Evolutionary conservation across 2,329 filamentous ascomycete genomes (phyloP), one percentile per base, ranked within the genome.

Genomic region (Ustilaginoidea virens): DNA sequence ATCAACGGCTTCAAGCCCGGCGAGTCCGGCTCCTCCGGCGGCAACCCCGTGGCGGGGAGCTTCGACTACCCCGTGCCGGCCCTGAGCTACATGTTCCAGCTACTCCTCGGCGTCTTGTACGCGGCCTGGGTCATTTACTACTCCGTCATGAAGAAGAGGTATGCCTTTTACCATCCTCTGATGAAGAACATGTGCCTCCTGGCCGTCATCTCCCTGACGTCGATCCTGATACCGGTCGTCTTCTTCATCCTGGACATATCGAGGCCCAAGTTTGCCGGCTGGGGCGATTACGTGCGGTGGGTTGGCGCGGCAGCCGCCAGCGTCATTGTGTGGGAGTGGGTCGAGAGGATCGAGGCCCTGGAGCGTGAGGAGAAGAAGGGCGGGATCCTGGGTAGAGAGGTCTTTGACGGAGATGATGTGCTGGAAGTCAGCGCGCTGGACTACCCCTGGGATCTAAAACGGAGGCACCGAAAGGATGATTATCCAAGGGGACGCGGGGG

Each of bases 301-400:
- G 86, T 93, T n/a, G 86, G 86, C 27, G 85, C 85, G 1, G 85
- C 86, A 0, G 85, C 85, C 2, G 86, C 86, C 17, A 92, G 83
- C 53, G 86, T 93, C n/a, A 81, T 93, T 14, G 86, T 94, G 2
- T 94, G 86, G 86, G 86, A 94, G 52, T 94, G 86, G 86, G 86
- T 94, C 3, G 86, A 94, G 52, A 70, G 86, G 16, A 94, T 94
- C 27, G 86, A 94, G 50, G 82, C 85, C 0, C 54, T 93, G 36
- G 86, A 94, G 56, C 72, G 86, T 40, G 85, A 93, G 50, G 85
- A 93, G 49, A 83, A 86, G 53, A 92, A 92, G 53, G 85, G 92
- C 42, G 86, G 86, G 1, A 92, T 94, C 31, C 57, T 94, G 2
- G 86, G 86, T 4, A 66, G 86, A 37, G 86, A 94, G 46, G 74